Conservation (phyloP, 495 filamentous ascomycete species). For the Acidomyces sp. region DNA sequence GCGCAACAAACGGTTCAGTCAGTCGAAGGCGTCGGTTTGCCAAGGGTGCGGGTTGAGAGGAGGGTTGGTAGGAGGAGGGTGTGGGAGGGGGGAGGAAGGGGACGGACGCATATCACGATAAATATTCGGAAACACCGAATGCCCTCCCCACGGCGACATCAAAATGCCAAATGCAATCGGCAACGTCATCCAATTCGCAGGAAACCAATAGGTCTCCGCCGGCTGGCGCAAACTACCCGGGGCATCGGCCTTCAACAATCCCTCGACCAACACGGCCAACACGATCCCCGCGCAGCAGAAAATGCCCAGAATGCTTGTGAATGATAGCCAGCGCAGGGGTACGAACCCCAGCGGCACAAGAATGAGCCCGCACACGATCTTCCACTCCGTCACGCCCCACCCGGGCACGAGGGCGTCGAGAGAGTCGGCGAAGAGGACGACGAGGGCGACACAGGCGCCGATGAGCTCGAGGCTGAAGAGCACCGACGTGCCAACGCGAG, state of each 20-base stretch:
- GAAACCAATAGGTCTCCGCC: conserved; percentile 66
- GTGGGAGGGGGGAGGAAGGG: no score
- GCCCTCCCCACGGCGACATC: conserved; percentile 95
- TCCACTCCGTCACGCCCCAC: conserved; percentile 63
- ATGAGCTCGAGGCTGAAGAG: conserved; percentile 82
- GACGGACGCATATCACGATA: conserved; percentile 98
- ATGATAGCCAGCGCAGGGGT: conserved; percentile 70
- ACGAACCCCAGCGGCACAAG: conserved; percentile 76
- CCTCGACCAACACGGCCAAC: conserved; percentile 67
- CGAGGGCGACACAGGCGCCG: conserved; percentile 77
- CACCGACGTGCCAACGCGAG: conserved; percentile 65
- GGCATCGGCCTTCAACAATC: conserved; percentile 61
- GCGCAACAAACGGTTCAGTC: no score
- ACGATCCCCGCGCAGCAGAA: conserved; percentile 76
- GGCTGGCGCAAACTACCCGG: conserved; percentile 80
- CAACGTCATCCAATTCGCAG: conserved; percentile 72
- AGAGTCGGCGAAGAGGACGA: conserved; percentile 88
- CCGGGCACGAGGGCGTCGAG: conserved; percentile 66
- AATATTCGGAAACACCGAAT: conserved; percentile 91
- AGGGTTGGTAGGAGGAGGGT: no score
- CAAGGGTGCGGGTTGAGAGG: no score
- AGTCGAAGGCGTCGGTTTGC: no score
- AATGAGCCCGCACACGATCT: conserved; percentile 69
- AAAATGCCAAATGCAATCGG: conserved; percentile 90
- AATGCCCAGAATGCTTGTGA: conserved; percentile 84